These are phyloP conservation scores for Besnoitia besnoiti DNA, from an alignment of 169 alveolate genomes.

Conservation along the genomic window DNA sequence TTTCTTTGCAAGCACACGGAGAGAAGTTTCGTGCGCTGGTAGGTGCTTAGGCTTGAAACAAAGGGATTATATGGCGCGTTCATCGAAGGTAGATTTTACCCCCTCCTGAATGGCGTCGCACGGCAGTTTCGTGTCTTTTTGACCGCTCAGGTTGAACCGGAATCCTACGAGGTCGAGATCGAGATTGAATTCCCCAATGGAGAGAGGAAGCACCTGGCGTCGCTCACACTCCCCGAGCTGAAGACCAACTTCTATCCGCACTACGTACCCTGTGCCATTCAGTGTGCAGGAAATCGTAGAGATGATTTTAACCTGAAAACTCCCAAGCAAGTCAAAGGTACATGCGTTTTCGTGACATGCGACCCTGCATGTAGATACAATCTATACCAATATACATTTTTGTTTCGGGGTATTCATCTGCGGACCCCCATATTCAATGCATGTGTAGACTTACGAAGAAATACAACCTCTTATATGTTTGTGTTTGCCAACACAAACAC, in stretches of 20 bases:
- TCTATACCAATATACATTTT: too few species aligned
- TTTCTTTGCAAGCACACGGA: not conserved
- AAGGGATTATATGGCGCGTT: not conserved
- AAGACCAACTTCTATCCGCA: slow-evolving; percentile 48
- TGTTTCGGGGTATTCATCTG: too few species aligned
- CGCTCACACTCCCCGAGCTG: not conserved
- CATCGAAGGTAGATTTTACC: not conserved
- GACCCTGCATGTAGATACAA: too few species aligned
- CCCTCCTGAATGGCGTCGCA: not conserved
- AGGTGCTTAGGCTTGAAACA: too few species aligned
- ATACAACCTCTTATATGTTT: too few species aligned
- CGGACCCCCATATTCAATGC: too few species aligned
- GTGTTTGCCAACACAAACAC: too few species aligned
- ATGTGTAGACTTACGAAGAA: too few species aligned
- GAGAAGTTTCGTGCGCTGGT: too few species aligned
- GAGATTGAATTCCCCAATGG: not conserved
- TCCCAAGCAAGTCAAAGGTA: slow-evolving; percentile 41
- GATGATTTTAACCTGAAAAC: slow-evolving; percentile 43
- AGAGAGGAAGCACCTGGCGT: not conserved
- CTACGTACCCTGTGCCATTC: slow-evolving; percentile 63
- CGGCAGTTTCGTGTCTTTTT: not conserved
- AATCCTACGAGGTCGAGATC: not conserved
- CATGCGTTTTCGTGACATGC: too few species aligned
- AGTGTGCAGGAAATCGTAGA: slow-evolving; percentile 82
- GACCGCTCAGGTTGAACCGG: not conserved